Percentiles rank a stretch among this genome's conserved stretches.
Evolutionary conservation across 2,329 filamentous ascomycete genomes (phyloP).

Genomic region (Fusarium tupiense): DNA sequence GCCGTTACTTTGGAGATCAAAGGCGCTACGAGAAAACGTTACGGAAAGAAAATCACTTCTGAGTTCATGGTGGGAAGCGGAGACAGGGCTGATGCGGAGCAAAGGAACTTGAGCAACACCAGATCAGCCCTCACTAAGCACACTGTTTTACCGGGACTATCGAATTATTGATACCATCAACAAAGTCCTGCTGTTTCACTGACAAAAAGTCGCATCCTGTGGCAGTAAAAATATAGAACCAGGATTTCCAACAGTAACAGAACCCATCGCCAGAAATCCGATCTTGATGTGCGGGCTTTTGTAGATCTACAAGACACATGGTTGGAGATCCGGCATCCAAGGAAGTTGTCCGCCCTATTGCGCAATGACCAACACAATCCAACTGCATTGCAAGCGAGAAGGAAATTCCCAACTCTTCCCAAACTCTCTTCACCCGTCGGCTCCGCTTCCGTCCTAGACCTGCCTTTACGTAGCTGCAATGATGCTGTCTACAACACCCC

Average conservation of each 20-base stretch:
- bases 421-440: not conserved
- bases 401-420: not conserved
- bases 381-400: not conserved
- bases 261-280: constrained; percentile 6
- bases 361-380: constrained; percentile 2
- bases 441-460: not conserved
- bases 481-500: constrained; percentile 26
- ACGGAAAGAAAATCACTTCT: constrained; percentile 25
- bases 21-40: constrained; percentile 16
- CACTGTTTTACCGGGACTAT: not conserved
- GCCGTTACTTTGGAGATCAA: constrained; percentile 34
- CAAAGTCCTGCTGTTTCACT: not conserved
- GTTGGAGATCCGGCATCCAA: constrained; percentile 2
- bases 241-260: constrained; percentile 5
- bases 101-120: constrained; percentile 33
- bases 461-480: constrained; percentile 16
- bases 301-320: constrained; percentile 1
- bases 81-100: constrained; percentile 36
- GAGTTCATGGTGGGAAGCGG: constrained; percentile 28
- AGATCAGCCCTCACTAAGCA: not conserved
- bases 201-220: not conserved
- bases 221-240: not conserved
- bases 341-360: not conserved
- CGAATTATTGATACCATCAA: not conserved
- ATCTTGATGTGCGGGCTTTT: not conserved